A percentile compares a stretch with the other conserved stretches of the same genome.
phyloP scores from a whole-genome alignment of 2,329 filamentous ascomycete species.

The Parafenestella ontariensis region DNA sequence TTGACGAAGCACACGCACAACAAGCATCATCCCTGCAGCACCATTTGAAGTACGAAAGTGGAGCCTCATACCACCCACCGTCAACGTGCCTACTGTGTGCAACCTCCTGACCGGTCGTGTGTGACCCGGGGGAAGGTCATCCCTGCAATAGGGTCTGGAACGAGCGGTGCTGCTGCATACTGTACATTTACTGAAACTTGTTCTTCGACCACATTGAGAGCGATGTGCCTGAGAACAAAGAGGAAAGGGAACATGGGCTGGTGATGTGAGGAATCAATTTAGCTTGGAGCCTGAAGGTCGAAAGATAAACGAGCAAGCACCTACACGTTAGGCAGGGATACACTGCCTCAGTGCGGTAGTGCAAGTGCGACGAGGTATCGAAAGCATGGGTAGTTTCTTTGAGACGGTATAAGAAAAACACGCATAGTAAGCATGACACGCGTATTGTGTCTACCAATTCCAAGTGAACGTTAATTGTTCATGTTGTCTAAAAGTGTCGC shows the following conservation, averaged over 20 bases:
- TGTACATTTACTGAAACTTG: not conserved
- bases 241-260: not conserved
- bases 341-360: not conserved
- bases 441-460: too few species aligned
- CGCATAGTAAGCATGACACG: not conserved
- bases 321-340: not conserved
- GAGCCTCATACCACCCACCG: not conserved
- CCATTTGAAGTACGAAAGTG: not conserved
- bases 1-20: not conserved
- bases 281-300: not conserved
- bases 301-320: not conserved
- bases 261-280: not conserved
- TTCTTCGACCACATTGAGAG: not conserved
- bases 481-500: too few species aligned
- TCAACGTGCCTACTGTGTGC: not conserved
- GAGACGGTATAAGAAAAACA: conserved; percentile 4
- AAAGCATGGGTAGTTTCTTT: conserved; percentile 3
- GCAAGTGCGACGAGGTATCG: not conserved
- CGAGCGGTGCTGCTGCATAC: not conserved
- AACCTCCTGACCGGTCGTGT: not conserved
- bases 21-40: not conserved
- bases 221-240: not conserved
- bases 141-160: not conserved
- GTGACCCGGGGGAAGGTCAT: not conserved
- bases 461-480: too few species aligned